Conservation (phyloP, 331 rosid genomes). For the Ulmus americana region DNA sequence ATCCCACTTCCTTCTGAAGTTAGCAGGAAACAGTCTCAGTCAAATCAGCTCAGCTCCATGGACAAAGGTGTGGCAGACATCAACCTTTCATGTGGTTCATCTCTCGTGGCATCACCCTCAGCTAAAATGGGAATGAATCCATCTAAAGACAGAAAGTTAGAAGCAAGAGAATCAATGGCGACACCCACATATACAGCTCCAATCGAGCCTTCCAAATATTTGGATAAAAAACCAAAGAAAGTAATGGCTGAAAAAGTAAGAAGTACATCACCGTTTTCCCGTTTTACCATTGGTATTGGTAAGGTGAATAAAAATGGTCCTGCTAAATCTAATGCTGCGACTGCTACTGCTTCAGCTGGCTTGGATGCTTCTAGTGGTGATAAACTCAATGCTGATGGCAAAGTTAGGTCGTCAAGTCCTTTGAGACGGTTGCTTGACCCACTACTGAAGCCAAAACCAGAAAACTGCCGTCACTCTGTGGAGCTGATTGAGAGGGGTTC, state of each 20-base stretch:
- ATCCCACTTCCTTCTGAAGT: constrained; percentile 36
- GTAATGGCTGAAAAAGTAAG: constrained; percentile 43
- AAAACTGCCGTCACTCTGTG: constrained; percentile 32
- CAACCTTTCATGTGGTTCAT: constrained; percentile 30
- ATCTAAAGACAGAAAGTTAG: constrained; percentile 37
- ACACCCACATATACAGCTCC: constrained; percentile 31
- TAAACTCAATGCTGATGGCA: constrained; percentile 36
- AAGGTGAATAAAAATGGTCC: constrained; percentile 39
- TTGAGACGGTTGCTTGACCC: constrained; percentile 85
- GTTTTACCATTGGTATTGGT: constrained; percentile 50
- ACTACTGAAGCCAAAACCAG: constrained; percentile 61
- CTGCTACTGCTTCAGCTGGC: constrained; percentile 30
- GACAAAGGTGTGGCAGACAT: constrained; percentile 22
- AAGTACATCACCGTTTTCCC: constrained; percentile 78
- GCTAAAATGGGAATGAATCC: constrained; percentile 44
- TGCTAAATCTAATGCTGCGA: constrained; percentile 35
- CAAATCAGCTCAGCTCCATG: constrained; percentile 27
- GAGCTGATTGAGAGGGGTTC: constrained; percentile 43
- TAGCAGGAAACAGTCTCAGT: constrained; percentile 26
- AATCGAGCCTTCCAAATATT: constrained; percentile 32
- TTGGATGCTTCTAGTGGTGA: constrained; percentile 41
- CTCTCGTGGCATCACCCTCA: constrained; percentile 22
- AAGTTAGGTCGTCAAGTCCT: constrained; percentile 81
- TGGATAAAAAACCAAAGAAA: constrained; percentile 35
- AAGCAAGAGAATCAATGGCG: constrained; percentile 30